Evolutionary conservation across 2,329 filamentous ascomycete species (phyloP).

Genomic region (Colletotrichum plurivorum): DNA sequence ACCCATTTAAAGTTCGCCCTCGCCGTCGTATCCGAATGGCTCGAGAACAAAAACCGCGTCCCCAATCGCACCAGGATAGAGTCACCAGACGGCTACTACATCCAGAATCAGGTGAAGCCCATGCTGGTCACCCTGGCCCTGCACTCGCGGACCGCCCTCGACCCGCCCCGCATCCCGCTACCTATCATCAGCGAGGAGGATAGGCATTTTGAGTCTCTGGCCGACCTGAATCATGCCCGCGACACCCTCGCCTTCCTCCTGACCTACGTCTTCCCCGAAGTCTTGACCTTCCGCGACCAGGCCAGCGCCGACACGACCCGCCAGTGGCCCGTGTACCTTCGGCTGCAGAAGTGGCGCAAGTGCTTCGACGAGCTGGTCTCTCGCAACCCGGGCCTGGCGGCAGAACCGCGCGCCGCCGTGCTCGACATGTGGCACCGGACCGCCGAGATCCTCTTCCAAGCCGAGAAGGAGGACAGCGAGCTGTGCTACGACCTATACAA

Average conservation of each 20-base stretch:
- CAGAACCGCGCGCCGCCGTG: conserved; percentile 2
- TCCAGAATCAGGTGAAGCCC: conserved; percentile 15
- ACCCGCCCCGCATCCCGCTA: conserved; percentile 9
- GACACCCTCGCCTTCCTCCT: conserved; percentile 19
- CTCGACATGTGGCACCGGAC: conserved; percentile 5
- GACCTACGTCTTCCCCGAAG: conserved; percentile 1
- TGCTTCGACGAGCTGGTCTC: conserved; percentile 1
- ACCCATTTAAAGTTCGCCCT: conserved; percentile 19
- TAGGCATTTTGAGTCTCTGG: background rate
- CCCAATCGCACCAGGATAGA: conserved; percentile 8
- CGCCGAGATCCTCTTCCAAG: conserved; percentile 11
- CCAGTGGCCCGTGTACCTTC: background rate
- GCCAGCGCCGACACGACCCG: background rate
- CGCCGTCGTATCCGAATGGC: conserved; percentile 32
- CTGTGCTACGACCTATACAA: conserved; percentile 9
- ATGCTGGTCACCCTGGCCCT: conserved; percentile 21
- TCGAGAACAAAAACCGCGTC: conserved; percentile 17
- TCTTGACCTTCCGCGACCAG: background rate
- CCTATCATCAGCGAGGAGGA: background rate
- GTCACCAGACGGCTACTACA: conserved; percentile 27
- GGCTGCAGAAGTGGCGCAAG: conserved; percentile 5
- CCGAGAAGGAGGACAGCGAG: conserved; percentile 9
- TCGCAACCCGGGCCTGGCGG: background rate
- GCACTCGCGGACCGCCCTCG: conserved; percentile 1
- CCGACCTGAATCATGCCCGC: conserved; percentile 15